These are phyloP conservation scores for Peterozyma toletana DNA, from an alignment of 805 yeast genomes.

Conservation along the genomic window DNA sequence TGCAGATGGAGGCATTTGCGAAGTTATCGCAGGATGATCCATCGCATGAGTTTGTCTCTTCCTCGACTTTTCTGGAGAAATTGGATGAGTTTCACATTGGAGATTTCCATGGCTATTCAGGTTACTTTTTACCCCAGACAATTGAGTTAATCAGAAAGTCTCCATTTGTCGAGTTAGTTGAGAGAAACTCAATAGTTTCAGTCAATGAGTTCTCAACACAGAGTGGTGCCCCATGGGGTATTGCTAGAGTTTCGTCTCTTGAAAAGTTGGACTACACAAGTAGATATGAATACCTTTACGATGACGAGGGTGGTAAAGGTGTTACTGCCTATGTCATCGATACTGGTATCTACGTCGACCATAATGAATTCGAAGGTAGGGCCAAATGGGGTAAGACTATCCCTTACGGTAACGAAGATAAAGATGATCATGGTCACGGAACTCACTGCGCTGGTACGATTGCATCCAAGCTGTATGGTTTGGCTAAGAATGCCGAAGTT, in stretches of 20 bases:
- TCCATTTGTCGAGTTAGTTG: conserved; percentile 59
- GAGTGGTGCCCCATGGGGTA: conserved; percentile 71
- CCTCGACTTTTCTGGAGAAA: background rate
- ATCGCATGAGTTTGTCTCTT: conserved; percentile 29
- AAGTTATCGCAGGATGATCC: conserved; percentile 23
- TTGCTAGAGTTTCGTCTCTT: conserved; percentile 64
- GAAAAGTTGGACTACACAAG: conserved; percentile 50
- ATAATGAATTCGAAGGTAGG: conserved; percentile 53
- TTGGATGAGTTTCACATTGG: background rate
- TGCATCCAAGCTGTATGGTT: conserved; percentile 50
- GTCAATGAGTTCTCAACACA: conserved; percentile 44
- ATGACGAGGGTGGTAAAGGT: conserved; percentile 53
- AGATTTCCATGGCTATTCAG: background rate
- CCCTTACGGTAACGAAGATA: conserved; percentile 42
- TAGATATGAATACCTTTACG: conserved; percentile 54
- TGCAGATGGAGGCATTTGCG: conserved; percentile 38
- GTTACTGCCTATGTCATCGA: conserved; percentile 50
- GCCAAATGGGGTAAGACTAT: conserved; percentile 56
- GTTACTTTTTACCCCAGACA: background rate
- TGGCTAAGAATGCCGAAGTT: conserved; percentile 51
- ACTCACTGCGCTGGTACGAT: conserved; percentile 65
- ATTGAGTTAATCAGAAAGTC: conserved; percentile 21
- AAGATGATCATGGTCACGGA: conserved; percentile 56
- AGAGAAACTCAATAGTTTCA: conserved; percentile 49
- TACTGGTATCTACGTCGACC: conserved; percentile 47